A percentile compares a stretch with the other conserved stretches of the same genome.
These are phyloP conservation scores for Orbilia quercus DNA, from an alignment of 2,329 filamentous ascomycete species.

Conservation along the genomic window DNA sequence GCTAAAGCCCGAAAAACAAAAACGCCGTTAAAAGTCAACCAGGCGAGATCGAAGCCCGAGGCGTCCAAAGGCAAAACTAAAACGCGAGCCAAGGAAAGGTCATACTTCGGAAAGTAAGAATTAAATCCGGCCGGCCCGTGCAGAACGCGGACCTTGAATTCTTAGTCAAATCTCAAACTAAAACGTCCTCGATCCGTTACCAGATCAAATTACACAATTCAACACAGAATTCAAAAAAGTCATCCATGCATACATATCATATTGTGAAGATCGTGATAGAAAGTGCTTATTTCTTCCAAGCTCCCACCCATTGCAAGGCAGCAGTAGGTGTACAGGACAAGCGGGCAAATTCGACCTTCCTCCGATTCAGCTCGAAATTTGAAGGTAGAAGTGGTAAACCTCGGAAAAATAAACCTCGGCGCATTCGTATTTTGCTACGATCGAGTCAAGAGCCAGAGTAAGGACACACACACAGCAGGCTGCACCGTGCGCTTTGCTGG, in stretches of 20 bases:
- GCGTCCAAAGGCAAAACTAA: slow-evolving; percentile 12
- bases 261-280: neutral
- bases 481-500: slow-evolving; percentile 13
- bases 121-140: slow-evolving; percentile 7
- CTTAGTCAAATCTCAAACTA: slow-evolving; percentile 51
- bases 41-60: neutral
- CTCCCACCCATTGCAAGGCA: neutral
- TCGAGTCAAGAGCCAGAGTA: neutral
- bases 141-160: slow-evolving; percentile 17
- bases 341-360: neutral
- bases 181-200: slow-evolving; percentile 23
- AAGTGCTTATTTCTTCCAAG: too few species aligned
- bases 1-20: slow-evolving; percentile 16
- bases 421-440: slow-evolving; percentile 3
- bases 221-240: slow-evolving; percentile 19
- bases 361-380: neutral
- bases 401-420: neutral
- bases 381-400: slow-evolving; percentile 16
- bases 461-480: too few species aligned
- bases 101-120: neutral
- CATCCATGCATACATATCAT: neutral
- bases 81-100: neutral
- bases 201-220: slow-evolving; percentile 51
- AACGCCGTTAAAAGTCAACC: slow-evolving; percentile 11
- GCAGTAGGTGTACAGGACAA: neutral